Evolutionary conservation across 106 monocot genomes (phyloP).

Genomic region (Cymbidium sinense): DNA sequence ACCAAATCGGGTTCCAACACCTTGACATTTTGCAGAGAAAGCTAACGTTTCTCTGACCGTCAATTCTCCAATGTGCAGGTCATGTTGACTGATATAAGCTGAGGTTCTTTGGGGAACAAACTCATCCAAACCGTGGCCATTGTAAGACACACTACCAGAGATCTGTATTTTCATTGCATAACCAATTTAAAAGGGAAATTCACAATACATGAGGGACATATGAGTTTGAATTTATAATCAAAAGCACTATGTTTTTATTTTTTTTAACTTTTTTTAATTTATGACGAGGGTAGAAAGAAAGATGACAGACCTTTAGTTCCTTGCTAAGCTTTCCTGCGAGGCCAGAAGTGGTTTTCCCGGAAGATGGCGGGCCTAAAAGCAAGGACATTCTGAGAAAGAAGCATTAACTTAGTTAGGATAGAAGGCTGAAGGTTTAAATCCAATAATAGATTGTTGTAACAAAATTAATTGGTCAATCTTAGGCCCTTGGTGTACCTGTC

Average conservation of each 20-base stretch:
- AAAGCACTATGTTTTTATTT: too few species aligned
- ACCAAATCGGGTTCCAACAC: conserved; percentile 53
- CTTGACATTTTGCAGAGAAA: conserved; percentile 64
- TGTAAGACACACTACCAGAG: conserved; percentile 46
- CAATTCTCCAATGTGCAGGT: conserved; percentile 59
- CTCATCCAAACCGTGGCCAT: conserved; percentile 58
- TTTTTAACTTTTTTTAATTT: too few species aligned
- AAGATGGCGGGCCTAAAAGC: conserved; percentile 56
- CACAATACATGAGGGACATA: not conserved
- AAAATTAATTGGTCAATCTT: not conserved
- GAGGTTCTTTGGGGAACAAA: conserved; percentile 59
- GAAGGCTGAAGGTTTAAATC: not conserved
- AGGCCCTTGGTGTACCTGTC: conserved; percentile 18
- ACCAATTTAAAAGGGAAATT: not conserved
- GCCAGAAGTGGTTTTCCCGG: conserved; percentile 58
- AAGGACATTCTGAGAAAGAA: conserved; percentile 43
- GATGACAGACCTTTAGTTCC: conserved; percentile 18
- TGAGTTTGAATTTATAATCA: too few species aligned
- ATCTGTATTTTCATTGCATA: conserved; percentile 6
- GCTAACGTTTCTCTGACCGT: conserved; percentile 58
- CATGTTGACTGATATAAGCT: conserved; percentile 61
- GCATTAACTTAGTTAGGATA: not conserved
- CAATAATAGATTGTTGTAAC: not conserved
- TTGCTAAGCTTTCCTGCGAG: conserved; percentile 40
- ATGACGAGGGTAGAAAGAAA: not conserved